Percentiles rank a stretch among this genome's conserved stretches.
Conservation (phyloP, 441 rosid species). For the Metrosideros polymorpha region DNA sequence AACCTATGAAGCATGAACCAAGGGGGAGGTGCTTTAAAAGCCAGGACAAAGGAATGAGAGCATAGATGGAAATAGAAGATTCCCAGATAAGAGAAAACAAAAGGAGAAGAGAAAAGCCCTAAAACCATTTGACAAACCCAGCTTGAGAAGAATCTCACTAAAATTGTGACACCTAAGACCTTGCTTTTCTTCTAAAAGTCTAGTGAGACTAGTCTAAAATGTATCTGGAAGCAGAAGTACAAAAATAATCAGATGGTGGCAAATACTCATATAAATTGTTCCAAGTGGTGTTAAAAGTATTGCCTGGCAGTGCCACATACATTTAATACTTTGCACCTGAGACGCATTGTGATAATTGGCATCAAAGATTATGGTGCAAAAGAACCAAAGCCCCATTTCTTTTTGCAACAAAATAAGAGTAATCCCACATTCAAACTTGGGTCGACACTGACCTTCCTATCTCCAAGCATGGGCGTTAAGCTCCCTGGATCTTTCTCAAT, state of each 20-base stretch:
- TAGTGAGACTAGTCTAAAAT: not conserved
- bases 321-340: not conserved
- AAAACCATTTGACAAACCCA: not conserved
- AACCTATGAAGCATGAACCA: not conserved
- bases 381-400: not conserved
- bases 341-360: not conserved
- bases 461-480: slow-evolving; percentile 97
- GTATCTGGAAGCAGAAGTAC: not conserved
- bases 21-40: not conserved
- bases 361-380: not conserved
- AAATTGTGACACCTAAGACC: not conserved
- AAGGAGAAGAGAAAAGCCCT: not conserved
- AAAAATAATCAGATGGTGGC: not conserved
- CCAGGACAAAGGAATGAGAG: not conserved
- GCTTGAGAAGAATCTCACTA: not conserved
- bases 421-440: not conserved
- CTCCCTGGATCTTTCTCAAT: slow-evolving; percentile 93
- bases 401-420: not conserved
- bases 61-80: not conserved
- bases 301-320: not conserved
- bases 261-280: not conserved
- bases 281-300: not conserved
- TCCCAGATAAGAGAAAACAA: not conserved
- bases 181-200: not conserved
- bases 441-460: slow-evolving; percentile 57